Conservation (phyloP, 2,329 filamentous ascomycete genomes). For the Magnaporthiopsis rhizophila region DNA sequence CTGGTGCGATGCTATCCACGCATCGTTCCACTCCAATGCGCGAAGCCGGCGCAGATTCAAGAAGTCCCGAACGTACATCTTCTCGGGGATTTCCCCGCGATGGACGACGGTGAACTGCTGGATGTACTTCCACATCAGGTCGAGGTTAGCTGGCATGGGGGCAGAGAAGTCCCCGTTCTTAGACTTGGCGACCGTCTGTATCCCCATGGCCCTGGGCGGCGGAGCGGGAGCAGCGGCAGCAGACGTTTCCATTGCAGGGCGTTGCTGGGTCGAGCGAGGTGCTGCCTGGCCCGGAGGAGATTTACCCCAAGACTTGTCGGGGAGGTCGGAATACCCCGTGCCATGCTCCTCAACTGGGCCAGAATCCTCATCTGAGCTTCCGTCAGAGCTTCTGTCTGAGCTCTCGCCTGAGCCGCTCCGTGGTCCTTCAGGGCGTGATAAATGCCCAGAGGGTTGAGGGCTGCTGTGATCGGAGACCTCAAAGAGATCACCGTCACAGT, state of each 20-base stretch:
- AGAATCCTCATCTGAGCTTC: too few species aligned
- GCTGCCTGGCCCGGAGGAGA: too few species aligned
- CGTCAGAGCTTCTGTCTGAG: too few species aligned
- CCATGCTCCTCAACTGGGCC: background rate
- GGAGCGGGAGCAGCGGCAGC: too few species aligned
- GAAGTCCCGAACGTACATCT: constrained; percentile 17
- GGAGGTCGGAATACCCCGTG: background rate
- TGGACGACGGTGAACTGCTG: constrained; percentile 14
- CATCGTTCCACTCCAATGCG: constrained; percentile 21
- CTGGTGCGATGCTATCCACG: constrained; percentile 12
- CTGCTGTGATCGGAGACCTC: too few species aligned
- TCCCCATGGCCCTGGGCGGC: background rate
- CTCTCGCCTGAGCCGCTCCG: too few species aligned
- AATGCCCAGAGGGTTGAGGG: background rate
- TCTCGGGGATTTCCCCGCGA: constrained; percentile 7
- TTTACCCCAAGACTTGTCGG: too few species aligned
- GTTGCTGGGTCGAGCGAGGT: too few species aligned
- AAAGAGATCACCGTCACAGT: too few species aligned
- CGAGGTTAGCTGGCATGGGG: constrained; percentile 1
- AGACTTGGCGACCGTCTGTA: background rate
- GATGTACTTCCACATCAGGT: constrained; percentile 21
- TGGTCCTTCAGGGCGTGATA: too few species aligned
- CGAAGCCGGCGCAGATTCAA: constrained; percentile 19
- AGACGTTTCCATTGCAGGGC: too few species aligned
- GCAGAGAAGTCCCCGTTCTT: background rate